Evolutionary conservation across 1,284 basidiomycete genomes (phyloP), one percentile per base, ranked within the genome.

Genomic region (Baeospora myosura): DNA sequence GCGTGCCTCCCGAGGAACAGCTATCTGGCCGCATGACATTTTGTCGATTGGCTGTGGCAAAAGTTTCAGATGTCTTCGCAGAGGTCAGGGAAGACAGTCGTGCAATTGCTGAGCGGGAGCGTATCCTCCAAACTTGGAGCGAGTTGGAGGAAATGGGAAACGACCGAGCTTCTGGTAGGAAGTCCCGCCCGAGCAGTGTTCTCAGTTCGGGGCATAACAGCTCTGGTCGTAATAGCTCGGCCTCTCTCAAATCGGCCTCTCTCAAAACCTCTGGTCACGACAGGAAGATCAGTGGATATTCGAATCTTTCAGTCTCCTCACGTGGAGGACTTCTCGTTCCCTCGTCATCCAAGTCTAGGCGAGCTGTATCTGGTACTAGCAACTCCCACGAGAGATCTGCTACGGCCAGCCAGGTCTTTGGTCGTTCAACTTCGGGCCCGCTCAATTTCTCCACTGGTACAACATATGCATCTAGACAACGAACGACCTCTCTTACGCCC

Each of bases 381-480:
- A 65, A 57, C 4, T 42, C 54, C 23, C 50, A 21, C 32, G 52
- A 42, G 39, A 51, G 41, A 43, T 49, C 34, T 44, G 50, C 52
- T 26, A 66, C 76, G 28, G 58, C 65, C 3, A 78, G 75, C 49
- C 64, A 69, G 40, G 44, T 71, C 46, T 79, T 76, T 3, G 62
- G 58, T 33, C 70, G 78, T 36, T 77, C 78, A 11, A 69, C 73
- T 4, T 80, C 78, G 10, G 74, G 76, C 20, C 68, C 72, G 8
- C 56, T 66, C 46, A 60, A 52, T 32, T 55, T 54, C 58, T 58
- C 74, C 12, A 71, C 74, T 48, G 67, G 66, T 16, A 72, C 86
- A 2, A 89, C 86, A 3, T 88, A 79, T 58, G 73, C 86, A 28
- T 89, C 86, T n/a, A 74, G 86, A 23, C 87, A 89, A 52, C 71